Base-by-base conservation (phyloP, 108 stramenopile species). In the Cylindrotheca fusiformis region DNA sequence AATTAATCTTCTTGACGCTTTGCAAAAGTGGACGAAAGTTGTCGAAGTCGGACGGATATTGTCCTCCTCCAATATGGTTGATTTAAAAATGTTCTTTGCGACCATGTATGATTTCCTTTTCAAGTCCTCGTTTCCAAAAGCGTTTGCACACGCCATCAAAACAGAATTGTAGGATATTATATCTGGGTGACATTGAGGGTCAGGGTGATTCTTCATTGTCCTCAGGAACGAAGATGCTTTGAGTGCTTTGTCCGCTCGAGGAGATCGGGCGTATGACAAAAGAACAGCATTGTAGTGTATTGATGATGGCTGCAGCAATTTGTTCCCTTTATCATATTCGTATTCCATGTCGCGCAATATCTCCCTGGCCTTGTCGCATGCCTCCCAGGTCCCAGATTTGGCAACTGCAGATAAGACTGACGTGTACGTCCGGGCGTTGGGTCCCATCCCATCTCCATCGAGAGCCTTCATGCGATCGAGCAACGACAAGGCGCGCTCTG, bases 281-380 rank as follows among this genome's bases (percentile, higher is more conserved):
- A 90, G 63, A 2, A 81, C 79, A 18, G 83, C 77, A 55, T 90
- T 90, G 69, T 75, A 90, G 25, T 73, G 71, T 54, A 81, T 79
- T 4, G 63, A 68, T n/a, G 74, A 76, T n/a, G 82, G 78, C n/a
- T 70, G 48, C 26, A 61, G 41, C 19, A 23, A 52, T 18, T 52
- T 41, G 27, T 54, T 20, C 1, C 76, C 77, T 32, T 68, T 33
- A 17, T 69, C 60, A 50, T 71, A 68, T 4, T 50, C 48, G 30
- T 69, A 28, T 63, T 80, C 79, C 81, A 86, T 80, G 29, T 80
- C 76, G 20, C 67, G 45, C 54, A 86, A 31, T 54, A 86, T 41
- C 45, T 71, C 62, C 22, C 72, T 61, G 19, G 68, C 74, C 49
- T 45, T 50, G 25, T 65, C 63, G 31, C 69, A 71, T 25, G 69